Percentiles rank a stretch among this genome's conserved stretches.
phyloP scores from a whole-genome alignment of 495 filamentous ascomycete species.

The Penicillium cinerascens region DNA sequence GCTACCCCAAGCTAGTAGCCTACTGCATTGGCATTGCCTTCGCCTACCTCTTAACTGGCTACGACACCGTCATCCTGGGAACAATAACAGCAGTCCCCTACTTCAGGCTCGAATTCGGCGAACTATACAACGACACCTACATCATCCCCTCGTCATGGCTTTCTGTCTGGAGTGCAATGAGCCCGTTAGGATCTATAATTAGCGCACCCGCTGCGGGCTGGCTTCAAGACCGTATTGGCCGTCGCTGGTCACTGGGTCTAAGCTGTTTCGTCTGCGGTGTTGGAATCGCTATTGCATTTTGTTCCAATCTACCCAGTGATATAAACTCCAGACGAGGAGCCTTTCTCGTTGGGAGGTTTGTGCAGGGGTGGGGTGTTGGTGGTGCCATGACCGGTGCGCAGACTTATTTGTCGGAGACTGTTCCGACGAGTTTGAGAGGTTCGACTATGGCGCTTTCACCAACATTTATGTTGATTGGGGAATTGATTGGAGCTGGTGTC shows the following conservation, averaged over 20 bases:
- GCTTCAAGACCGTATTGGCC: conserved; percentile 40
- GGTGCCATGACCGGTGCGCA: conserved; percentile 39
- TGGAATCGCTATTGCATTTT: conserved; percentile 33
- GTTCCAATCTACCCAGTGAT: conserved; percentile 23
- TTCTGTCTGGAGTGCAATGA: conserved; percentile 40
- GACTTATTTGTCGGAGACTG: conserved; percentile 45
- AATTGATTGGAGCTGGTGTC: conserved; percentile 40
- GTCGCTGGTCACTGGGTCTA: conserved; percentile 31
- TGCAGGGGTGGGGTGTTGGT: conserved; percentile 40
- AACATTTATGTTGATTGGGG: conserved; percentile 40
- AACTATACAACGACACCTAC: conserved; percentile 24
- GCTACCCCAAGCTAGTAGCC: conserved; percentile 21
- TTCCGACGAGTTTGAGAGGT: conserved; percentile 37
- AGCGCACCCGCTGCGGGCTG: conserved; percentile 35
- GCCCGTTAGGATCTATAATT: conserved; percentile 36
- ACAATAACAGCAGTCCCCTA: conserved; percentile 42
- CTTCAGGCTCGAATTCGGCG: conserved; percentile 40
- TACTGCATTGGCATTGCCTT: conserved; percentile 27
- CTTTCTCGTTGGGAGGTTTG: conserved; percentile 26
- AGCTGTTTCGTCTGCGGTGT: conserved; percentile 35
- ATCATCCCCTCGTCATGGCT: conserved; percentile 48
- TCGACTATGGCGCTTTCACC: conserved; percentile 41
- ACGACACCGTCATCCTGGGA: conserved; percentile 43
- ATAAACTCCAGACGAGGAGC: conserved; percentile 24
- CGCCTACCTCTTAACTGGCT: conserved; percentile 40